Base-by-base conservation (phyloP, 139 green algal species). In the Medakamo hakoo region DNA sequence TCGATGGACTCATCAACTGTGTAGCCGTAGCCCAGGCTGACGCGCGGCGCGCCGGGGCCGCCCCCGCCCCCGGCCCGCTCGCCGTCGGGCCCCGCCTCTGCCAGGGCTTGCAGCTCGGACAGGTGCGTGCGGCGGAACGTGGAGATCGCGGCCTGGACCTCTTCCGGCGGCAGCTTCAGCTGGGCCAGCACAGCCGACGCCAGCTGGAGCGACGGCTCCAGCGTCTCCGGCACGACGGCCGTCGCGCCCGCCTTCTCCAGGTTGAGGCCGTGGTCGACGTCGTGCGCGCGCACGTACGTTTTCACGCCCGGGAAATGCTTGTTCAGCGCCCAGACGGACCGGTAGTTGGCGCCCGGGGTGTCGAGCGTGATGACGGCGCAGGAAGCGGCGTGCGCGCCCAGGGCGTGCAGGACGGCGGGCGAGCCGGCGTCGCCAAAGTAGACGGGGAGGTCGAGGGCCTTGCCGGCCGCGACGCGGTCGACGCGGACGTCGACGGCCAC, bases 371-470 rank as follows among this genome's bases (percentile, higher is more conserved):
- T 91, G 48, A 98, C 91, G 18, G 88, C 84, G 73, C 89, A 95
- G 1, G 84, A 78, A 1, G 92, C 92, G 9, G 74, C 72, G 57
- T 87, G 76, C 0, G 86, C 88, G 23, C 89, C 85, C 9, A 96
- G 72, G 40, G 68, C 75, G 67, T 94, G 80, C 60, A 94, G 78
- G 59, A 94, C 82, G 29, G 79, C 72, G 4, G 70, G 57, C 28
- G 73, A 85, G 52, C 88, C 93, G 0, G 92, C 90, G 57, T 99
- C 93, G 26, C 93, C 93, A 82, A 97, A 99, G 81, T 94, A 99
- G 1, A 99, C 89, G 0, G 92, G 89, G 55, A 96, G 75, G 71
- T 97, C 92, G 57, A 82, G 71, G 26, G 68, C 78, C 55, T 88
- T 81, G 30, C 90, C 89, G 64, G 76, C 74, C 65, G 79, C 70